Evolutionary conservation across 192 early-diverging fungal species (phyloP).

Genomic region (Paraglomus brasilianum): DNA sequence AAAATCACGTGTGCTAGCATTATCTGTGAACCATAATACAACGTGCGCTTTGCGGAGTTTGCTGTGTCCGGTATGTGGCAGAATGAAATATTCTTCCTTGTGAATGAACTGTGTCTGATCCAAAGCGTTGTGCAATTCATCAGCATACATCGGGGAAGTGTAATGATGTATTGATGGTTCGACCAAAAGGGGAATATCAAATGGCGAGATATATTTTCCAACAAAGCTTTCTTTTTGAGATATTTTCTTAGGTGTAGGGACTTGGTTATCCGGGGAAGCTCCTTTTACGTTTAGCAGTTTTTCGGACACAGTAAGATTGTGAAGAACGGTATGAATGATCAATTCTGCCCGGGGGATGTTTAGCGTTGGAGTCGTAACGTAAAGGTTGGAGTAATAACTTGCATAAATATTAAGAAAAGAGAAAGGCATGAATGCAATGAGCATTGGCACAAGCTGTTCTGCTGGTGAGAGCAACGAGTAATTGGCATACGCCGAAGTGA

Average conservation of each 20-base stretch:
- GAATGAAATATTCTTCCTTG: constrained; percentile 39
- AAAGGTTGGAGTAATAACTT: constrained; percentile 66
- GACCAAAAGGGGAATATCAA: constrained; percentile 43
- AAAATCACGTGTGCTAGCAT: constrained; percentile 48
- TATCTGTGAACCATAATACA: constrained; percentile 57
- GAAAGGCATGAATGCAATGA: constrained; percentile 68
- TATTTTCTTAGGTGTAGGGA: constrained; percentile 40
- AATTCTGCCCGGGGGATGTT: constrained; percentile 56
- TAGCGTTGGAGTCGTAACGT: constrained; percentile 60
- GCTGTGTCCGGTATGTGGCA: constrained; percentile 7
- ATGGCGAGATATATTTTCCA: constrained; percentile 42
- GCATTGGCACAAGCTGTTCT: constrained; percentile 53
- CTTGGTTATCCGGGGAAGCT: constrained; percentile 5
- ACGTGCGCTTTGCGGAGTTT: constrained; percentile 35
- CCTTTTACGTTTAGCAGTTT: not conserved
- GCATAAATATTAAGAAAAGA: constrained; percentile 67
- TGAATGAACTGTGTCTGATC: constrained; percentile 38
- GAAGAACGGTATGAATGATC: constrained; percentile 39
- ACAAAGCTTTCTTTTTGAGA: constrained; percentile 52
- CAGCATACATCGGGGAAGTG: constrained; percentile 23
- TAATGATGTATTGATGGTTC: constrained; percentile 47
- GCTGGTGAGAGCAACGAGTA: constrained; percentile 16
- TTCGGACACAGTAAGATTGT: constrained; percentile 20
- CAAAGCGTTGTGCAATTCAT: constrained; percentile 29
- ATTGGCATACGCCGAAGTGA: constrained; percentile 32